phyloP scores from a whole-genome alignment of 2,329 filamentous ascomycete species.

The Epichloe brachyelytri region DNA sequence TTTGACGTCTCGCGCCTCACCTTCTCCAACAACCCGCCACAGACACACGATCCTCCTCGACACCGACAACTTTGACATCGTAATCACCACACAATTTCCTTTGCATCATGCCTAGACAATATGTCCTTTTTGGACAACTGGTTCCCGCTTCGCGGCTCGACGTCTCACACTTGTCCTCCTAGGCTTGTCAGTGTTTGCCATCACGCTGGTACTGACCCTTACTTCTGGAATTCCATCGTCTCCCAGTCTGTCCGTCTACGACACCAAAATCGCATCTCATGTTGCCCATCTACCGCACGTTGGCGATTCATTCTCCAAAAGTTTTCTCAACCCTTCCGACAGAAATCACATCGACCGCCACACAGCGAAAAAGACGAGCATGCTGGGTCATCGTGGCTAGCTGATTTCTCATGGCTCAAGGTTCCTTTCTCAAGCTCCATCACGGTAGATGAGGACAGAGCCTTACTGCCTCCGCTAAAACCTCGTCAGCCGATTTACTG shows the following conservation, averaged over 20 bases:
- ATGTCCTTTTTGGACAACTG: conserved; percentile 31
- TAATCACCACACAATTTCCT: not conserved
- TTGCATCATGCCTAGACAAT: conserved; percentile 17
- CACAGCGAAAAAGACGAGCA: conserved; percentile 67
- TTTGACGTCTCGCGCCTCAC: not conserved
- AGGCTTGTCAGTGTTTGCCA: conserved; percentile 37
- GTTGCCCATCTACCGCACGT: conserved; percentile 11
- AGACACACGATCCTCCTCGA: not conserved
- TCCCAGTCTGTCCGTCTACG: conserved; percentile 35
- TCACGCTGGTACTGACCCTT: conserved; percentile 41
- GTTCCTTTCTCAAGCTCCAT: conserved; percentile 71
- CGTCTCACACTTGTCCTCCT: conserved; percentile 40
- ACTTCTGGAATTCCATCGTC: conserved; percentile 34
- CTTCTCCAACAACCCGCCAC: not conserved
- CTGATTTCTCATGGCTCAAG: conserved; percentile 79
- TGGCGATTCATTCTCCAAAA: conserved; percentile 30
- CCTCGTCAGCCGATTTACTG: conserved; percentile 71
- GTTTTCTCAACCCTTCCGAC: conserved; percentile 51
- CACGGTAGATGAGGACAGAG: conserved; percentile 67
- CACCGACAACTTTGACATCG: not conserved
- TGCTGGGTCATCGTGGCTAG: conserved; percentile 73
- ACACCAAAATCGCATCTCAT: conserved; percentile 36
- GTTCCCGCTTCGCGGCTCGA: conserved; percentile 37
- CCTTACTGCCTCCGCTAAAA: conserved; percentile 65
- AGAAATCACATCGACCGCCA: conserved; percentile 57